Conservation (phyloP, 129 eudicot species). For the Centella asiatica region DNA sequence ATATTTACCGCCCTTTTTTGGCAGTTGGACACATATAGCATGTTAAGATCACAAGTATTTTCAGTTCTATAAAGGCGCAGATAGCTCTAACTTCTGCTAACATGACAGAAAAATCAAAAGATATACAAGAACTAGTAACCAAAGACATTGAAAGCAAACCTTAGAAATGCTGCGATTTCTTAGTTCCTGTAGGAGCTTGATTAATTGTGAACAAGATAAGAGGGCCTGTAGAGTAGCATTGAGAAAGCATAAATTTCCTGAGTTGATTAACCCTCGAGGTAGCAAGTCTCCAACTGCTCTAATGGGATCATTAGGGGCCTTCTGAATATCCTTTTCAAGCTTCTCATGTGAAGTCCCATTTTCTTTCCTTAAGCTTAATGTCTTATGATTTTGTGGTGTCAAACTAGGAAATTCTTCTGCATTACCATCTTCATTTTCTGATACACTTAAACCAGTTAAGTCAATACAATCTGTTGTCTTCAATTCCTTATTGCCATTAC, state of each 20-base stretch:
- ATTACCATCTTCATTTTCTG: constrained; percentile 16
- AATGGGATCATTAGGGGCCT: constrained; percentile 20
- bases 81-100: too few relatives aligned
- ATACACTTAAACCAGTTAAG: constrained; percentile 15
- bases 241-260: constrained; percentile 80
- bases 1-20: too few relatives aligned
- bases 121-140: neutral
- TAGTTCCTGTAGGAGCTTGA: constrained; percentile 57
- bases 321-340: constrained; percentile 17
- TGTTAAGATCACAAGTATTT: too few relatives aligned
- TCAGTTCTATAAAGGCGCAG: too few relatives aligned
- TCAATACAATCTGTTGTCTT: constrained; percentile 18
- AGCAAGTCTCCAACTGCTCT: constrained; percentile 23
- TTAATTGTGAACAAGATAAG: constrained; percentile 68
- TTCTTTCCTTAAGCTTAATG: constrained; percentile 11
- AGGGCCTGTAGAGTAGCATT: constrained; percentile 91
- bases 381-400: constrained; percentile 9
- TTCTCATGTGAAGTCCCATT: constrained; percentile 27
- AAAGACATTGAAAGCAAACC: constrained; percentile 26
- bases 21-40: too few relatives aligned
- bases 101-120: neutral
- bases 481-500: constrained; percentile 32
- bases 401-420: neutral
- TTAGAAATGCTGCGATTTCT: constrained; percentile 33
- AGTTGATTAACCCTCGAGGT: constrained; percentile 79